These are phyloP conservation scores for Ogataea kodamae DNA, from an alignment of 805 yeast genomes.

Conservation along the genomic window DNA sequence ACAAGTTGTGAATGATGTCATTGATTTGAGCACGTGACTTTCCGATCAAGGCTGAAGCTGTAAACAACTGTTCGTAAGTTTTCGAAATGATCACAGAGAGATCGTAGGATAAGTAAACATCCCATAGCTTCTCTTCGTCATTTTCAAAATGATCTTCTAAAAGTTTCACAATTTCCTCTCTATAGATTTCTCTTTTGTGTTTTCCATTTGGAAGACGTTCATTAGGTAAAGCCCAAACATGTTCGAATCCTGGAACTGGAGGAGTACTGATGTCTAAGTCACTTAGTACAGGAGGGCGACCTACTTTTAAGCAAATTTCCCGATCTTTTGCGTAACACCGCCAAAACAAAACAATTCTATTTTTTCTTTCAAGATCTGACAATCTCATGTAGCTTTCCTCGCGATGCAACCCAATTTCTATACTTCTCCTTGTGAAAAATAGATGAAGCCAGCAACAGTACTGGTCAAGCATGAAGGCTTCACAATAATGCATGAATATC, in stretches of 20 bases:
- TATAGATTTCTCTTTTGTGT: conserved; percentile 13
- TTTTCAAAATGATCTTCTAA: conserved; percentile 9
- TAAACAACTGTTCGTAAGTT: conserved; percentile 27
- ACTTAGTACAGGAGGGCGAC: conserved; percentile 47
- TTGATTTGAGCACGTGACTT: conserved; percentile 18
- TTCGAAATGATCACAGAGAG: conserved; percentile 26
- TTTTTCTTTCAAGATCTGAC: conserved; percentile 34
- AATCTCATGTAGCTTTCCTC: conserved; percentile 41
- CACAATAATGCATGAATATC: conserved; percentile 1
- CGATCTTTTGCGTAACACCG: conserved; percentile 45
- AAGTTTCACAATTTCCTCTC: conserved; percentile 6
- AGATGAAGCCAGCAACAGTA: too few relatives aligned
- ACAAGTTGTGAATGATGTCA: conserved; percentile 11
- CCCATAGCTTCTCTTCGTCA: conserved; percentile 1
- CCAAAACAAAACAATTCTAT: conserved; percentile 47
- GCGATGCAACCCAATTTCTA: conserved; percentile 55
- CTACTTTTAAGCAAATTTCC: conserved; percentile 42
- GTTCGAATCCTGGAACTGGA: conserved; percentile 23
- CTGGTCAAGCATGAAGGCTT: conserved; percentile 36
- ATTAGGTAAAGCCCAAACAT: conserved; percentile 20
- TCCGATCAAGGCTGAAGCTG: conserved; percentile 27
- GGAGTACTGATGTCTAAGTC: conserved; percentile 38
- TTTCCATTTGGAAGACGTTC: conserved; percentile 9
- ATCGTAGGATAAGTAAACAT: conserved; percentile 21
- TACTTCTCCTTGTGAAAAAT: conserved; percentile 52